A percentile compares a stretch with the other conserved stretches of the same genome.
phyloP scores from a whole-genome alignment of 768 basidiomycete genomes.

The Chalciporus sphaerocephalus region DNA sequence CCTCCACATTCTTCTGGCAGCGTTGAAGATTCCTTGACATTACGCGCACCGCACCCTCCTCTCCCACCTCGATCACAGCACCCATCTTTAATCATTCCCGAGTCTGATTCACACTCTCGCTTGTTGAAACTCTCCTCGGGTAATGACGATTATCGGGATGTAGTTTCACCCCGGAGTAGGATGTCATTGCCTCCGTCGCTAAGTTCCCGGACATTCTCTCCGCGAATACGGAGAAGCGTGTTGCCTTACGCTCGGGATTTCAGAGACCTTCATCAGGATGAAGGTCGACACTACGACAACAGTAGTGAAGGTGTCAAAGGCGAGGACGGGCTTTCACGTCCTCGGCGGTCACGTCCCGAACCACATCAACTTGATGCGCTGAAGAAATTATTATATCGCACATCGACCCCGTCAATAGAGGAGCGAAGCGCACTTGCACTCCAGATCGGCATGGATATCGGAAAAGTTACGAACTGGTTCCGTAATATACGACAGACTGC shows the following conservation, averaged over 20 bases:
- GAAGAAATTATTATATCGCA: slow-evolving; percentile 63
- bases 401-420: slow-evolving; percentile 73
- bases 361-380: slow-evolving; percentile 73
- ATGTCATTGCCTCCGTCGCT: slow-evolving; percentile 30
- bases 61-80: slow-evolving; percentile 29
- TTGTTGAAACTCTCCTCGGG: slow-evolving; percentile 13
- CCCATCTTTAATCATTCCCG: slow-evolving; percentile 27
- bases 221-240: slow-evolving; percentile 26
- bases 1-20: slow-evolving; percentile 16
- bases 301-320: slow-evolving; percentile 17
- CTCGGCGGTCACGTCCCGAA: slow-evolving; percentile 73
- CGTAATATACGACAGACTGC: slow-evolving; percentile 78
- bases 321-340: slow-evolving; percentile 43
- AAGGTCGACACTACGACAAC: slow-evolving; percentile 22
- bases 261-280: slow-evolving; percentile 26
- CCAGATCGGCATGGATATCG: slow-evolving; percentile 80
- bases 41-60: slow-evolving; percentile 11
- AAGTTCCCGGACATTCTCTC: slow-evolving; percentile 26
- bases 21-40: slow-evolving; percentile 5
- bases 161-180: slow-evolving; percentile 25
- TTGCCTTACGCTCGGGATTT: slow-evolving; percentile 26
- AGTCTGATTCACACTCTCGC: slow-evolving; percentile 14
- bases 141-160: slow-evolving; percentile 17
- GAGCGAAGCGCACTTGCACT: slow-evolving; percentile 68
- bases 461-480: slow-evolving; percentile 88